A percentile compares a stretch with the other conserved stretches of the same genome.
Evolutionary conservation across 148 eudicot genomes (phyloP).

Genomic region (Camellia sinensis): DNA sequence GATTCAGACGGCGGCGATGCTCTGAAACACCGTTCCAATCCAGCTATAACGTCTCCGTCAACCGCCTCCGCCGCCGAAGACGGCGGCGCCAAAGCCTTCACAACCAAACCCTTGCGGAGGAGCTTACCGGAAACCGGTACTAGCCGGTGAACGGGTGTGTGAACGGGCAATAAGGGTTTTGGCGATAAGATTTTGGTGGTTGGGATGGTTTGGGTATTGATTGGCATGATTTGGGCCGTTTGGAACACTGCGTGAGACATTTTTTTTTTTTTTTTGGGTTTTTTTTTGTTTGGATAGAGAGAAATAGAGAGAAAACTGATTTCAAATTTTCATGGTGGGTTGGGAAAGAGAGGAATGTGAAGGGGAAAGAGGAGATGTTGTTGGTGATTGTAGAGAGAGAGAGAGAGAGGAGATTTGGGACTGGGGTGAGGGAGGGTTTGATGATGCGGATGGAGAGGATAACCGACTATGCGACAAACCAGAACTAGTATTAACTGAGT

Average conservation of each 20-base stretch:
- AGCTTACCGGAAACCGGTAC: conserved; percentile 15
- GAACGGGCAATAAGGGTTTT: conserved; percentile 26
- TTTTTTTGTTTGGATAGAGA: conserved; percentile 4
- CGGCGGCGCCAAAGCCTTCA: conserved; percentile 28
- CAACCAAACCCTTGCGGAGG: conserved; percentile 24
- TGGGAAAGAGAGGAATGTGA: conserved; percentile 13
- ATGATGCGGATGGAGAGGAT: neutral
- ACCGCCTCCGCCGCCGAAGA: conserved; percentile 15
- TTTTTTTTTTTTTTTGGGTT: neutral
- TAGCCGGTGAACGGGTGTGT: conserved; percentile 1
- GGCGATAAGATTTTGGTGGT: conserved; percentile 33
- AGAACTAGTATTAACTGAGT: neutral
- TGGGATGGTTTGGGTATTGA: conserved; percentile 45
- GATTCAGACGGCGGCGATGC: conserved; percentile 30
- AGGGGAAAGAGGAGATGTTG: conserved; percentile 10
- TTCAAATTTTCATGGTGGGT: conserved; percentile 19
- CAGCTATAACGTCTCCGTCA: conserved; percentile 42
- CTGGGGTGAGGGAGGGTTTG: neutral
- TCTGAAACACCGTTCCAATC: conserved; percentile 63
- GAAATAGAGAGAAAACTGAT: conserved; percentile 12
- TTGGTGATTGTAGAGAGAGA: neutral
- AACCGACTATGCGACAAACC: conserved; percentile 2
- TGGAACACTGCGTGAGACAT: conserved; percentile 68
- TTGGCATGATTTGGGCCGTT: conserved; percentile 60
- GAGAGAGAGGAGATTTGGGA: conserved; percentile 4